Percentiles rank a stretch among this genome's conserved stretches.
Conservation (phyloP, 1,284 basidiomycete genomes). For the Papiliotrema nemorosa region DNA sequence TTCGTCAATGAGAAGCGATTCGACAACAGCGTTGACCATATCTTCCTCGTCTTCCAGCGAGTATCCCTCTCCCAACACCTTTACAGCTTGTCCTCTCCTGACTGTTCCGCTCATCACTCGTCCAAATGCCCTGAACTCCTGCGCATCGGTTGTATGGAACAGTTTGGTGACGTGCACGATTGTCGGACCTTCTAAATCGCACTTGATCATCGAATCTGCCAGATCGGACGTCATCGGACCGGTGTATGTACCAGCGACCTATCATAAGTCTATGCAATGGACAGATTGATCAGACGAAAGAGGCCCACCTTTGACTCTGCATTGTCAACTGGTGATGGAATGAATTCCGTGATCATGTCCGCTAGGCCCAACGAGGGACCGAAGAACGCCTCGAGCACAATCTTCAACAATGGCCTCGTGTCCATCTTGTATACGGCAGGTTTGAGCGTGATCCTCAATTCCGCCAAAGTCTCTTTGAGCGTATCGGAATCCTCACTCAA, state of each 20-base stretch:
- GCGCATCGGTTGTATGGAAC: conserved; percentile 92
- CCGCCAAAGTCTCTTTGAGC: conserved; percentile 74
- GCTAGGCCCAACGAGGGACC: conserved; percentile 82
- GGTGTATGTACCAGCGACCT: conserved; percentile 78
- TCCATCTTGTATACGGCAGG: conserved; percentile 98
- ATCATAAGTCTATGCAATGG: conserved; percentile 6
- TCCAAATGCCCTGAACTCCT: conserved; percentile 92
- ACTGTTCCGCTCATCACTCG: conserved; percentile 90
- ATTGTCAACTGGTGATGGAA: conserved; percentile 76
- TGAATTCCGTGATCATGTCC: conserved; percentile 84
- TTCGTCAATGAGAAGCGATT: conserved; percentile 85
- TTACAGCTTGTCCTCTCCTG: conserved; percentile 74
- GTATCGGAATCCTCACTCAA: conserved; percentile 84
- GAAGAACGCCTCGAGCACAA: conserved; percentile 93
- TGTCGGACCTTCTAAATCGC: conserved; percentile 78
- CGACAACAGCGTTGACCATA: conserved; percentile 81
- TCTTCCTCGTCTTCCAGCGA: conserved; percentile 98
- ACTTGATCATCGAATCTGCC: conserved; percentile 73
- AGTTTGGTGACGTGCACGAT: conserved; percentile 92
- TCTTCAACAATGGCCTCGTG: conserved; percentile 88
- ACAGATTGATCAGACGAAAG: no score
- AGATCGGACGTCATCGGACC: conserved; percentile 78
- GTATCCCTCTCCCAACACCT: conserved; percentile 96
- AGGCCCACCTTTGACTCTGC: conserved; percentile 64
- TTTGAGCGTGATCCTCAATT: conserved; percentile 81